Evolutionary conservation across 495 filamentous ascomycete species (phyloP).

Genomic region (Friedmanniomyces endolithicus): DNA sequence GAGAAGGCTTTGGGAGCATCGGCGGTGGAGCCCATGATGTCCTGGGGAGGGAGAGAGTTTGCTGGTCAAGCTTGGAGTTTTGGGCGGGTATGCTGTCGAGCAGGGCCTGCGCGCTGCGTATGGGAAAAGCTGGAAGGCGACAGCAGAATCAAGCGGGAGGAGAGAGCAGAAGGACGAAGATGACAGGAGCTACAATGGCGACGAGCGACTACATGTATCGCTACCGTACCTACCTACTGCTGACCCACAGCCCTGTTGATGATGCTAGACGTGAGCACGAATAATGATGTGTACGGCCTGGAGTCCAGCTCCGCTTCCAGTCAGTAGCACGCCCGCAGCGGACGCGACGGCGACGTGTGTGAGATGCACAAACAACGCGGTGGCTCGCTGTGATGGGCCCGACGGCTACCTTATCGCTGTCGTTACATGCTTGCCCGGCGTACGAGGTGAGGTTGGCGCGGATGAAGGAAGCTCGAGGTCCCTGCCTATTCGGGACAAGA

Average conservation of each 20-base stretch:
- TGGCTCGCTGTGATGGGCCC: not conserved
- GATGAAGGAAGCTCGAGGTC: not conserved
- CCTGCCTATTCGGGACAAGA: not conserved
- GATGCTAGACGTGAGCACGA: too few species aligned
- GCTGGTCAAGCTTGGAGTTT: too few species aligned
- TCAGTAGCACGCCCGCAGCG: not conserved
- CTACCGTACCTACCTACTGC: too few species aligned
- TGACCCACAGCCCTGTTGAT: too few species aligned
- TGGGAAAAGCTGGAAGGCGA: too few species aligned
- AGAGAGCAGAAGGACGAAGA: too few species aligned
- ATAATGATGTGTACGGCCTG: not conserved
- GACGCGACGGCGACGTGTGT: not conserved
- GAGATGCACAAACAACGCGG: too few species aligned
- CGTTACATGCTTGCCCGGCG: not conserved
- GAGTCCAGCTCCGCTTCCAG: not conserved
- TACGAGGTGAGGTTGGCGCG: not conserved
- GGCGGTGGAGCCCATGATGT: constrained; percentile 8
- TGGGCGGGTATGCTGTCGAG: too few species aligned
- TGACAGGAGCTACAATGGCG: too few species aligned
- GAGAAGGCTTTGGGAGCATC: constrained; percentile 31
- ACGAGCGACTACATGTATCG: too few species aligned
- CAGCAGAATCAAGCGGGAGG: too few species aligned
- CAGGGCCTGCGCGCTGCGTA: too few species aligned
- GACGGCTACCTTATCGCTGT: not conserved
- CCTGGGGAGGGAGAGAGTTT: not conserved